phyloP scores from a whole-genome alignment of 2,329 filamentous ascomycete species.

The Rutstroemia sp. region DNA sequence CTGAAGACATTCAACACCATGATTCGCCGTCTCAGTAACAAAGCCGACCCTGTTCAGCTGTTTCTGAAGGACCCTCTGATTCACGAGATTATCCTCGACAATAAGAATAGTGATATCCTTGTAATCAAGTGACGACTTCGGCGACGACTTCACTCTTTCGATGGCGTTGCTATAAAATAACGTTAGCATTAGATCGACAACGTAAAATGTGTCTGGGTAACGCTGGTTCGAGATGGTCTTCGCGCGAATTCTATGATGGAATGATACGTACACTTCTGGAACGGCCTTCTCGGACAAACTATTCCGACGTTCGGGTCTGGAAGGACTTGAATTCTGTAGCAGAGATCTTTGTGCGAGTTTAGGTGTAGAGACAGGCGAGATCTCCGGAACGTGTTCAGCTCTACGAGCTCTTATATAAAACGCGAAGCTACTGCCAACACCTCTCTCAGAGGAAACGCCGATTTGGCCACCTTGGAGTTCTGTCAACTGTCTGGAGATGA shows the following conservation, averaged over 20 bases:
- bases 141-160: neutral
- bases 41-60: conserved; percentile 55
- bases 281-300: too few relatives aligned
- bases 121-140: neutral
- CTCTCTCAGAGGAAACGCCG: conserved; percentile 60
- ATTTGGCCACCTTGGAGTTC: conserved; percentile 78
- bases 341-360: neutral
- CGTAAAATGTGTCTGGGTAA: too few relatives aligned
- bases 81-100: conserved; percentile 62
- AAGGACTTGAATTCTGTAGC: neutral
- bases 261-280: too few relatives aligned
- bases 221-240: too few relatives aligned
- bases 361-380: conserved; percentile 3
- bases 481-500: conserved; percentile 71
- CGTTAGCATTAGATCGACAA: neutral
- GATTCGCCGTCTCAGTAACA: conserved; percentile 55
- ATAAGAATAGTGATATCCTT: conserved; percentile 41
- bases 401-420: conserved; percentile 55
- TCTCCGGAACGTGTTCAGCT: conserved; percentile 2
- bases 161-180: neutral
- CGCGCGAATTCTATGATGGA: too few relatives aligned
- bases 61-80: conserved; percentile 55
- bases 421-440: conserved; percentile 65
- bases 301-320: too few relatives aligned
- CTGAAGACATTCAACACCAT: conserved; percentile 55